phyloP scores from a whole-genome alignment of 805 yeast genomes.

The Spathaspora gorwiae region DNA sequence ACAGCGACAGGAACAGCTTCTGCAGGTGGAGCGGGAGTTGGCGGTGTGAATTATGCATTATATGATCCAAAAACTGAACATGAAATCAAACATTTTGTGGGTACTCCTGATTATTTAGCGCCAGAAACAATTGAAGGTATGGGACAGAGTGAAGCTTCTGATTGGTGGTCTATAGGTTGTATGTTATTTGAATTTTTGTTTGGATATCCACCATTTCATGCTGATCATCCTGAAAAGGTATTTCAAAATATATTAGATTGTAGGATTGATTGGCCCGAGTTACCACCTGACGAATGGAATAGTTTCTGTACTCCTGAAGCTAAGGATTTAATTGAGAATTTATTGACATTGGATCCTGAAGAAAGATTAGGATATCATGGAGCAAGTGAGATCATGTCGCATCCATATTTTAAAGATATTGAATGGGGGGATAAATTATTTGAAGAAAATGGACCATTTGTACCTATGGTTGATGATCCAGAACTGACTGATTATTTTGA shows the following conservation, averaged over 20 bases:
- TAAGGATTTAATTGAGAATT: constrained; percentile 61
- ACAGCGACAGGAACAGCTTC: background rate
- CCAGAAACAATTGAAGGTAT: constrained; percentile 91
- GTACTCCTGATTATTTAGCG: constrained; percentile 96
- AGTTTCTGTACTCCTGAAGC: constrained; percentile 61
- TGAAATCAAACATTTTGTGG: constrained; percentile 69
- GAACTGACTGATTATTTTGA: constrained; percentile 92
- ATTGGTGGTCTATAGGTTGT: constrained; percentile 99
- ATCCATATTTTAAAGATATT: constrained; percentile 69
- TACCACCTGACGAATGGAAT: constrained; percentile 49
- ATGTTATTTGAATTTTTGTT: constrained; percentile 85
- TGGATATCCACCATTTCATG: constrained; percentile 96
- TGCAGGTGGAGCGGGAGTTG: background rate
- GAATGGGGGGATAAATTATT: constrained; percentile 68
- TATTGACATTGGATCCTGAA: constrained; percentile 61
- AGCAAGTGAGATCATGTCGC: constrained; percentile 70
- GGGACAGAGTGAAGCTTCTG: constrained; percentile 80
- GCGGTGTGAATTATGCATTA: constrained; percentile 45
- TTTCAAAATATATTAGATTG: constrained; percentile 76
- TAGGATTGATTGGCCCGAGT: constrained; percentile 78
- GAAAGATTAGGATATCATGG: constrained; percentile 76
- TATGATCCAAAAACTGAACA: constrained; percentile 60
- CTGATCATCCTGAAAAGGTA: constrained; percentile 69
- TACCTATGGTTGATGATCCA: constrained; percentile 75
- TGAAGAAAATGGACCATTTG: constrained; percentile 71